Percentiles rank a stretch among this genome's conserved stretches.
phyloP scores from a whole-genome alignment of 2,329 filamentous ascomycete genomes.

The Drechslerella stenobrocha region DNA sequence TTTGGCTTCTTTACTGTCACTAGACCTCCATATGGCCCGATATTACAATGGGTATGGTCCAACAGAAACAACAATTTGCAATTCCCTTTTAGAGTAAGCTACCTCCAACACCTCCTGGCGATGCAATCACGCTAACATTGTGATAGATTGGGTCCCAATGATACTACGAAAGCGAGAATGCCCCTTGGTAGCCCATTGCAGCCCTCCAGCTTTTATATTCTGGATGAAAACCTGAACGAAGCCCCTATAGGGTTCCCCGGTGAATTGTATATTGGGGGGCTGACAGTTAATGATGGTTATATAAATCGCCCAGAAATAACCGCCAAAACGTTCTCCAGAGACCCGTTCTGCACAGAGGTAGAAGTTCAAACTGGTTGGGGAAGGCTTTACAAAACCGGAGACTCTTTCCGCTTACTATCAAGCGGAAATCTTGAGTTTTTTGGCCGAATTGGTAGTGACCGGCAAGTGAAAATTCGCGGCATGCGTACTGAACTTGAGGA shows the following conservation, averaged over 20 bases:
- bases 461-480: constrained; percentile 59
- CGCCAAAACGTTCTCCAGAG: constrained; percentile 50
- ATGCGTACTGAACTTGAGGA: constrained; percentile 60
- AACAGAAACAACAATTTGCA: constrained; percentile 17
- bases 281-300: constrained; percentile 56
- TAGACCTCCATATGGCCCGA: constrained; percentile 12
- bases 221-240: constrained; percentile 56
- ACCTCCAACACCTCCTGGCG: not conserved
- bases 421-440: constrained; percentile 56
- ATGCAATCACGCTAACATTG: not conserved
- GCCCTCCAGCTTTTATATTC: constrained; percentile 56
- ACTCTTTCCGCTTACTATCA: constrained; percentile 54
- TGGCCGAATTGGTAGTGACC: constrained; percentile 57
- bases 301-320: constrained; percentile 52
- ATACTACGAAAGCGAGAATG: constrained; percentile 14
- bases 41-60: constrained; percentile 26
- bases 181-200: constrained; percentile 53
- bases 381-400: constrained; percentile 56
- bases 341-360: constrained; percentile 49
- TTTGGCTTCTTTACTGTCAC: constrained; percentile 5
- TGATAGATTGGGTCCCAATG: not conserved
- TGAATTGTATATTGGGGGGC: constrained; percentile 57
- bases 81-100: constrained; percentile 17
- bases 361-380: constrained; percentile 50
- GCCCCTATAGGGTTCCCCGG: constrained; percentile 57